These are phyloP conservation scores for Nyctanthes arbortristis DNA, from an alignment of 257 asterid genomes.

Conservation along the genomic window DNA sequence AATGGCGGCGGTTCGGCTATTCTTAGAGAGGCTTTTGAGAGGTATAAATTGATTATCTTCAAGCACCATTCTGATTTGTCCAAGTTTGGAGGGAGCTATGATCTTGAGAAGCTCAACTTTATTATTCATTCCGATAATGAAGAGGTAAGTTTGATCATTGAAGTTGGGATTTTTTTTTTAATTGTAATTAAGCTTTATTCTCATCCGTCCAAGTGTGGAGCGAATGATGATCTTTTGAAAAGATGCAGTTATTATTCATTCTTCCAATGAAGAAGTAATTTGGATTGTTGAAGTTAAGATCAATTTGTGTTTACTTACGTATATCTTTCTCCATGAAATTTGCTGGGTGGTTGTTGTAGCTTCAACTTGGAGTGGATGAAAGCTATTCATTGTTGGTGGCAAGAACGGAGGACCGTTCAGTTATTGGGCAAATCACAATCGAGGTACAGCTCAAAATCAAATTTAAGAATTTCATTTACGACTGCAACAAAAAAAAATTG, in stretches of 20 bases:
- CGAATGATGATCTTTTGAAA: too few species aligned
- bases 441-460: slow-evolving; percentile 49
- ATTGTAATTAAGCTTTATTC: not conserved
- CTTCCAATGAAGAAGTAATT: too few species aligned
- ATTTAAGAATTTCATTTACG: not conserved
- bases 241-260: too few species aligned
- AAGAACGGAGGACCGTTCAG: slow-evolving; percentile 49
- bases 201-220: too few species aligned
- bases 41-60: slow-evolving; percentile 65
- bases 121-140: slow-evolving; percentile 60
- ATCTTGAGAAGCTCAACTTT: slow-evolving; percentile 49
- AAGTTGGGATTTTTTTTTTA: not conserved
- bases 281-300: too few species aligned
- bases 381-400: slow-evolving; percentile 78
- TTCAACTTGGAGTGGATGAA: slow-evolving; percentile 90
- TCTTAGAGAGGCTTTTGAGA: slow-evolving; percentile 59
- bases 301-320: too few species aligned
- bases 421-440: slow-evolving; percentile 60
- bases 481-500: not conserved
- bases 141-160: slow-evolving; percentile 44
- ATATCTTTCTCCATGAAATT: too few species aligned
- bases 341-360: slow-evolving; percentile 40
- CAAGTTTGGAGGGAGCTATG: slow-evolving; percentile 38
- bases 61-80: slow-evolving; percentile 43
- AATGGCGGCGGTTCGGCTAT: slow-evolving; percentile 52